Conservation (phyloP, 345 rosid species). For the Citropsis articulata region DNA sequence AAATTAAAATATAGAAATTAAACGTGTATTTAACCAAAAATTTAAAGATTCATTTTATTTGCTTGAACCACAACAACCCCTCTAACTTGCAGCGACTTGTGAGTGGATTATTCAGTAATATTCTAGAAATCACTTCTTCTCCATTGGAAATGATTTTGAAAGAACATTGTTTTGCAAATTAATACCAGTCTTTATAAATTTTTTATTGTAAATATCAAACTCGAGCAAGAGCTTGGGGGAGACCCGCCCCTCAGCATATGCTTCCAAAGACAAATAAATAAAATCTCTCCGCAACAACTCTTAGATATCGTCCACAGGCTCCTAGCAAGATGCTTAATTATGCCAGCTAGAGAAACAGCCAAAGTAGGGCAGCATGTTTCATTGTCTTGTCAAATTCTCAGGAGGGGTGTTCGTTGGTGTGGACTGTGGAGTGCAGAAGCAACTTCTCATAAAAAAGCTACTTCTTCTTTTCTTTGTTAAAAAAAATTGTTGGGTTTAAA, state of each 20-base stretch:
- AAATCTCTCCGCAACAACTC: background rate
- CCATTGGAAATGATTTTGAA: too few relatives aligned
- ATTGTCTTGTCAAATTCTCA: background rate
- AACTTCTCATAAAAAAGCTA: background rate
- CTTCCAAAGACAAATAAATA: background rate
- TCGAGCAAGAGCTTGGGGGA: background rate
- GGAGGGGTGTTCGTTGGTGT: background rate
- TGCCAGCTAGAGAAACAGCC: slow-evolving; percentile 4
- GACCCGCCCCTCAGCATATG: background rate
- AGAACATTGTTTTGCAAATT: too few relatives aligned
- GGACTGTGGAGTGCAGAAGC: background rate
- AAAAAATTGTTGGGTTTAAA: background rate
- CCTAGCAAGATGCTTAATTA: background rate
- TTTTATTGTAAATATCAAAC: background rate
- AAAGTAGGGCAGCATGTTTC: slow-evolving; percentile 5
- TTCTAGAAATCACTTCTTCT: too few relatives aligned
- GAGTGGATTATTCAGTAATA: too few relatives aligned
- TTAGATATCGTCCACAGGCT: background rate
- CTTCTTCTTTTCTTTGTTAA: background rate
- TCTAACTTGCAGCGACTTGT: too few relatives aligned
- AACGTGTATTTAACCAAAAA: too few relatives aligned
- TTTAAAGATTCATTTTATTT: too few relatives aligned
- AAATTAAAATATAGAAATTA: too few relatives aligned
- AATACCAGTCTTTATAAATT: too few relatives aligned
- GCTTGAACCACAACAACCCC: too few relatives aligned